Evolutionary conservation across 83 land plant species (phyloP).

Genomic region (Picea engelmannii): DNA sequence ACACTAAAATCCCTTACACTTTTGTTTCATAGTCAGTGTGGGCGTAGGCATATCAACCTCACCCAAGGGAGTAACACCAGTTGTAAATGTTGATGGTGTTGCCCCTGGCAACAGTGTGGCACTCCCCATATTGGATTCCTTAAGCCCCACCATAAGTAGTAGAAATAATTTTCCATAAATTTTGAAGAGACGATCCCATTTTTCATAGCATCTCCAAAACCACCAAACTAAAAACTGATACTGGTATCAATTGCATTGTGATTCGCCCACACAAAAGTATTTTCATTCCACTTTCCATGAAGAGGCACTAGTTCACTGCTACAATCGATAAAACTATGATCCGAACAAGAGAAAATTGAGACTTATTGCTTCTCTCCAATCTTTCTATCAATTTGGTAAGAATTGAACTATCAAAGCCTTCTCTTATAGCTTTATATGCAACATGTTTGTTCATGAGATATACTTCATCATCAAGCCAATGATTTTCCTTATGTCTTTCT

Average conservation of each 20-base stretch:
- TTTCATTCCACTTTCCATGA: conserved; percentile 30
- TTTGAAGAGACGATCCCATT: conserved; percentile 38
- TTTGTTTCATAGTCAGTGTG: conserved; percentile 69
- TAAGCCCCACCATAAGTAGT: conserved; percentile 91
- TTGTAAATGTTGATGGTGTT: conserved; percentile 80
- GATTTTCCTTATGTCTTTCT: neutral
- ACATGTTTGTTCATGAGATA: too few relatives aligned
- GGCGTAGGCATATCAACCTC: conserved; percentile 75
- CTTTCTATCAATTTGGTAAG: too few relatives aligned
- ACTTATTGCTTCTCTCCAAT: too few relatives aligned
- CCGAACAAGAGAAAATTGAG: too few relatives aligned
- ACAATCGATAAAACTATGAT: conserved; percentile 47
- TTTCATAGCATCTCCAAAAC: conserved; percentile 56
- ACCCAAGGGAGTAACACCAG: conserved; percentile 93
- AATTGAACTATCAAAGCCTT: too few relatives aligned
- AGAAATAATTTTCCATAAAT: conserved; percentile 72
- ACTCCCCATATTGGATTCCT: conserved; percentile 79
- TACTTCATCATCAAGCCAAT: too few relatives aligned
- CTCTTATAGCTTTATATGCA: too few relatives aligned
- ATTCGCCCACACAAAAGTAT: conserved; percentile 35
- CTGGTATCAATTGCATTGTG: conserved; percentile 35
- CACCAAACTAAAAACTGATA: conserved; percentile 57
- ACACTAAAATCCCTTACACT: conserved; percentile 98
- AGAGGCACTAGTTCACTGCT: neutral
- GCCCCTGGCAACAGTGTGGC: conserved; percentile 88